phyloP scores from a whole-genome alignment of 805 yeast genomes.

The Kuraishia ogatae region DNA sequence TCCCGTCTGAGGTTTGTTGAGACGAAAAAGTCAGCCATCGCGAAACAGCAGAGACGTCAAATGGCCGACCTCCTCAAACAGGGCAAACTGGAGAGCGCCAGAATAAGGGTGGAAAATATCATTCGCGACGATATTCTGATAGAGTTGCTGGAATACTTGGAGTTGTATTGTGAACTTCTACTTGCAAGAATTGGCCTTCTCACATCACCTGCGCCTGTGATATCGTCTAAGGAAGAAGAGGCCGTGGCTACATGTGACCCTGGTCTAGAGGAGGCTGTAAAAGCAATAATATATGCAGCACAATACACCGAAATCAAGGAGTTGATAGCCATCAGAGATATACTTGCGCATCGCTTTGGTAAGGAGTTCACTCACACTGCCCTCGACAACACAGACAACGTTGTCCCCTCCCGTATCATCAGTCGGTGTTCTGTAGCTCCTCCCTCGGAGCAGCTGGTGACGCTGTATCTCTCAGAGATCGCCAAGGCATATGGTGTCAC shows the following conservation, averaged over 20 bases:
- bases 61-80: conserved; percentile 61
- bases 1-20: conserved; percentile 64
- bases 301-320: conserved; percentile 75
- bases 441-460: conserved; percentile 58
- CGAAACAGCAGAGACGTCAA: conserved; percentile 64
- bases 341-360: conserved; percentile 57
- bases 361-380: conserved; percentile 54
- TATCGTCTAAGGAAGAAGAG: background rate
- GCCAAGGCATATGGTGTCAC: conserved; percentile 74
- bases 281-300: conserved; percentile 59
- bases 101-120: conserved; percentile 74
- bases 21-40: conserved; percentile 64
- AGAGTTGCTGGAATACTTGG: conserved; percentile 71
- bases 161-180: conserved; percentile 73
- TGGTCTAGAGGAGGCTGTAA: conserved; percentile 69
- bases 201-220: conserved; percentile 21
- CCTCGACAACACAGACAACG: conserved; percentile 35
- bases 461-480: conserved; percentile 66
- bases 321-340: conserved; percentile 48
- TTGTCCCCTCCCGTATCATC: conserved; percentile 62
- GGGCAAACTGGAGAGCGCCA: conserved; percentile 77
- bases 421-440: conserved; percentile 58
- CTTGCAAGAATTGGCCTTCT: conserved; percentile 66
- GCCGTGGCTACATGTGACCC: conserved; percentile 31
- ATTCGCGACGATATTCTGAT: conserved; percentile 75